A percentile compares a stretch with the other conserved stretches of the same genome.
Evolutionary conservation across 768 basidiomycete genomes (phyloP).

Genomic region (Ephemerocybe angulata): DNA sequence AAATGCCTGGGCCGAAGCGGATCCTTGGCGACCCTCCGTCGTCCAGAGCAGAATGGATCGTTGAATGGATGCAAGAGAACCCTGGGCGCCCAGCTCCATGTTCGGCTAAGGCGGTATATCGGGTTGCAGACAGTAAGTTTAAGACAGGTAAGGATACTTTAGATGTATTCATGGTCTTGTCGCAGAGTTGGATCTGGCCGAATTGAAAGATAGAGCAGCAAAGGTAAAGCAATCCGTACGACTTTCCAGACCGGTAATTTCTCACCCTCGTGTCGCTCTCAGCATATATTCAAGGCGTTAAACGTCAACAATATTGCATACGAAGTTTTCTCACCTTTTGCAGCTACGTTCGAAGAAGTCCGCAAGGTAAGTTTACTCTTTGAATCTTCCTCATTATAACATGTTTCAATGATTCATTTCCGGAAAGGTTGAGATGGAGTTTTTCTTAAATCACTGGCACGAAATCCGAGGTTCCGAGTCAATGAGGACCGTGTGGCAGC

Average conservation of each 20-base stretch:
- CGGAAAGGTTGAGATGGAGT: constrained; percentile 70
- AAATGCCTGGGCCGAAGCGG: constrained; percentile 13
- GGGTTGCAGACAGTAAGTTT: constrained; percentile 74
- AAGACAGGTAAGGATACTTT: not conserved
- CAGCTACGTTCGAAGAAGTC: constrained; percentile 76
- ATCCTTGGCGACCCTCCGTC: constrained; percentile 19
- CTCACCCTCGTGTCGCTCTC: no score
- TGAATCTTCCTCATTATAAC: no score
- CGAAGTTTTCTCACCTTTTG: constrained; percentile 84
- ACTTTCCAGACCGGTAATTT: no score
- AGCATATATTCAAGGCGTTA: constrained; percentile 77
- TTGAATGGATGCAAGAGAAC: constrained; percentile 58
- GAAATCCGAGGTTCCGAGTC: constrained; percentile 80
- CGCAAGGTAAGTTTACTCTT: constrained; percentile 49
- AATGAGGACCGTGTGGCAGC: constrained; percentile 81
- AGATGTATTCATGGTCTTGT: not conserved
- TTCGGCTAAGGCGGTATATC: constrained; percentile 81
- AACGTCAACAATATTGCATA: constrained; percentile 78
- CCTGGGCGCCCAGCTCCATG: constrained; percentile 64
- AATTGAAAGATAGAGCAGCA: constrained; percentile 72
- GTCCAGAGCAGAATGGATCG: constrained; percentile 63
- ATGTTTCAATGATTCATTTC: no score
- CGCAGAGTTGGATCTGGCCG: constrained; percentile 65
- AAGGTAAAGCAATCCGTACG: no score
- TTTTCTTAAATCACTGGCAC: constrained; percentile 78